A percentile compares a stretch with the other conserved stretches of the same genome.
These are phyloP conservation scores for Macrocybe sp. DNA, from an alignment of 1,284 basidiomycete species.

Conservation along the genomic window DNA sequence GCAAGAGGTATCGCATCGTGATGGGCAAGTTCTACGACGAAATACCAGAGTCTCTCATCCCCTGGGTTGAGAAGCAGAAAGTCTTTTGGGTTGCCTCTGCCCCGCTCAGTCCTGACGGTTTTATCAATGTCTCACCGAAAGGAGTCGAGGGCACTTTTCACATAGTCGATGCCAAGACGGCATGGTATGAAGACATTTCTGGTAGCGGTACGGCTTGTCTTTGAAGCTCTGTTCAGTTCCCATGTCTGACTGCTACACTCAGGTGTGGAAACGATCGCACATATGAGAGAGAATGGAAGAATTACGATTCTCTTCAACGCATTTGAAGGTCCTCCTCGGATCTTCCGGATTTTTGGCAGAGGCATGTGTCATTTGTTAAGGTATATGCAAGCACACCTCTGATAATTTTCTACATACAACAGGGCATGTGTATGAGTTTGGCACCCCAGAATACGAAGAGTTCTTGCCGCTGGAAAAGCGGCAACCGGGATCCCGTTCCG, in stretches of 20 bases:
- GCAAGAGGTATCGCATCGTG: no score
- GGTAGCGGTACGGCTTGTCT: constrained; percentile 41
- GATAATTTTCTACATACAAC: neutral
- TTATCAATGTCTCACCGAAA: constrained; percentile 55
- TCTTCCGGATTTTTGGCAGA: constrained; percentile 49
- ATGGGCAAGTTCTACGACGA: constrained; percentile 36
- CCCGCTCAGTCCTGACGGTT: constrained; percentile 41
- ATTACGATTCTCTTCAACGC: constrained; percentile 55
- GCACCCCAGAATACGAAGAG: constrained; percentile 43
- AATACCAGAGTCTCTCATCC: constrained; percentile 37
- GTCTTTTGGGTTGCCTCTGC: constrained; percentile 59
- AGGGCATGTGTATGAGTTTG: constrained; percentile 48
- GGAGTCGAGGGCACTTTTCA: constrained; percentile 44
- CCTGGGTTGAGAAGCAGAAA: constrained; percentile 49
- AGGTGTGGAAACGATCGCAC: constrained; percentile 58
- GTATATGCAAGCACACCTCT: neutral
- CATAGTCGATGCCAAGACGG: constrained; percentile 38
- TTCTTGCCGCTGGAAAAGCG: constrained; percentile 37
- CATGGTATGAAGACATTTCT: constrained; percentile 59
- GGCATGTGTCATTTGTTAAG: constrained; percentile 26
- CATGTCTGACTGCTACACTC: neutral
- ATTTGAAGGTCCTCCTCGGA: constrained; percentile 48
- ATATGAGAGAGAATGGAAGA: constrained; percentile 52
- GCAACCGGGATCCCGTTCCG: constrained; percentile 44
- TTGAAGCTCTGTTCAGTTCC: neutral